These are phyloP conservation scores for Striga asiatica DNA, from an alignment of 257 asterid species.

Conservation along the genomic window DNA sequence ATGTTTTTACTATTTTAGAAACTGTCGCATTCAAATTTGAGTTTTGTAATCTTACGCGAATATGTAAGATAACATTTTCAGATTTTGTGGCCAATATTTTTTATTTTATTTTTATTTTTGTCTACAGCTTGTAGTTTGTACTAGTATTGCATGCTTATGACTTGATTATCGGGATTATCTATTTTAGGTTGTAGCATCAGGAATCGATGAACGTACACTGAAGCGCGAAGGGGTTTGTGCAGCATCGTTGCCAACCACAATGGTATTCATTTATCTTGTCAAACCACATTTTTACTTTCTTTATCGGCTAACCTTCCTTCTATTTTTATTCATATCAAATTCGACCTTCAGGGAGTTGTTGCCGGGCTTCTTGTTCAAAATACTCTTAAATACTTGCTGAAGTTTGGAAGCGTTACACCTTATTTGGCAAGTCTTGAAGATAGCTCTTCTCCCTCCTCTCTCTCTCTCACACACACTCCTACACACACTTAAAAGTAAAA, in stretches of 20 bases:
- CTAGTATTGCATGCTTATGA: slow-evolving; percentile 4
- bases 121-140: slow-evolving; percentile 4
- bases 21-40: slow-evolving; percentile 3
- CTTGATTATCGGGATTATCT: slow-evolving; percentile 3
- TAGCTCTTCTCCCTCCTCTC: neutral
- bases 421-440: slow-evolving; percentile 57
- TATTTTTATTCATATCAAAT: slow-evolving; percentile 5
- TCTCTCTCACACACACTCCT: neutral
- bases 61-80: neutral
- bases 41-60: neutral
- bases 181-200: slow-evolving; percentile 89
- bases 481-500: neutral
- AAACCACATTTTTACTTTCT: slow-evolving; percentile 4
- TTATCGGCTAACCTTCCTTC: neutral
- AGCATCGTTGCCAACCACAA: slow-evolving; percentile 97
- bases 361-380: slow-evolving; percentile 97
- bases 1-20: slow-evolving; percentile 21
- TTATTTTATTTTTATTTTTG: slow-evolving; percentile 2
- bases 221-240: slow-evolving; percentile 99
- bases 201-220: slow-evolving; percentile 86
- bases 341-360: slow-evolving; percentile 71
- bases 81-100: too few relatives aligned
- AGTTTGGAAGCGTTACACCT: slow-evolving; percentile 85
- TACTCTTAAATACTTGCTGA: slow-evolving; percentile 79
- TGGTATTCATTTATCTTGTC: slow-evolving; percentile 39